Conservation (phyloP, 2,329 filamentous ascomycete species). For the Penicillium fuscoglaucum region DNA sequence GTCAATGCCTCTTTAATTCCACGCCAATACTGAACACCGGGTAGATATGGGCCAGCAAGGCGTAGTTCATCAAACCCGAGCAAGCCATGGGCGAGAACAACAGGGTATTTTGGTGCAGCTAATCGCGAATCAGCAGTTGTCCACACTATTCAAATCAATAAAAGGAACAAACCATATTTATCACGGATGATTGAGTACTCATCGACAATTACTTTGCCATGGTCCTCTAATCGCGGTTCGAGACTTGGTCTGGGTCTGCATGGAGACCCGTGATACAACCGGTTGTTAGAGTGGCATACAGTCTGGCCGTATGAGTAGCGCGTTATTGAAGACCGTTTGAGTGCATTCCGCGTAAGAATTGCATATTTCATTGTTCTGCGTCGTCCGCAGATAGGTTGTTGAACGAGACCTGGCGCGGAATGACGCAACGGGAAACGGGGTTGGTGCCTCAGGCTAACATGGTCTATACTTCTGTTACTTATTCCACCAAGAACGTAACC, state of each 20-base stretch:
- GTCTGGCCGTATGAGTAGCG: background rate
- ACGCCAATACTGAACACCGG: conserved; percentile 64
- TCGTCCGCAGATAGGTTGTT: conserved; percentile 13
- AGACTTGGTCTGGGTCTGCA: conserved; percentile 23
- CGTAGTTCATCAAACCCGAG: conserved; percentile 65
- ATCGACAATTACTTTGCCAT: conserved; percentile 58
- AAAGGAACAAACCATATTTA: conserved; percentile 52
- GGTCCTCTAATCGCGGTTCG: conserved; percentile 53
- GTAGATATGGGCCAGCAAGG: conserved; percentile 54
- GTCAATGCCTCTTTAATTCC: conserved; percentile 61
- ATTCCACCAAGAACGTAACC: background rate
- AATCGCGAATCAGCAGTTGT: background rate
- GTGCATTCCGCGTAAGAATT: conserved; percentile 5
- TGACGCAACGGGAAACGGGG: conserved; percentile 17
- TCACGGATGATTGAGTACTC: conserved; percentile 62
- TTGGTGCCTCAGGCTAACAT: conserved; percentile 18
- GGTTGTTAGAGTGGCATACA: background rate
- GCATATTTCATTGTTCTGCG: conserved; percentile 25
- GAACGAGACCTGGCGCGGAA: conserved; percentile 7
- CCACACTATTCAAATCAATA: background rate
- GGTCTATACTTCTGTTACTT: background rate
- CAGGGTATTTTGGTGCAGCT: conserved; percentile 55
- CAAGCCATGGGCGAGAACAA: conserved; percentile 65
- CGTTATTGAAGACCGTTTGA: background rate
- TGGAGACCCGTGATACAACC: conserved; percentile 23